phyloP scores from a whole-genome alignment of 2,329 filamentous ascomycete genomes.

The Aspergillus oerlinghausenensis region DNA sequence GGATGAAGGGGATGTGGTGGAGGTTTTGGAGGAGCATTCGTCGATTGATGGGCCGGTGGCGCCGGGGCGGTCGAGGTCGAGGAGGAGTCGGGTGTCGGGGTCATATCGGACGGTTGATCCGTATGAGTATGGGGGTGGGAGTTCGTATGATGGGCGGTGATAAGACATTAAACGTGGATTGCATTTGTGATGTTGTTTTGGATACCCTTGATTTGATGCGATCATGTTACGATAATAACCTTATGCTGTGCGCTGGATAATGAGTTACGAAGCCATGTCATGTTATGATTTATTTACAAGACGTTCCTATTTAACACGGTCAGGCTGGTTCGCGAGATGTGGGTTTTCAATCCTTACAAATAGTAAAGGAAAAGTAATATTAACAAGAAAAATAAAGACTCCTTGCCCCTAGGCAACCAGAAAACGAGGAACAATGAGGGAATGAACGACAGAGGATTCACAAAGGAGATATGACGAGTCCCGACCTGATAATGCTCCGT shows the following conservation, averaged over 20 bases:
- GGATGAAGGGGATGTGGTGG: slow-evolving; percentile 46
- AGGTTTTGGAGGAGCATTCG: slow-evolving; percentile 55
- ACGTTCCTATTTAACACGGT: too few species aligned
- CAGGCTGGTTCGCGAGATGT: not conserved
- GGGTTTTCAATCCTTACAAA: not conserved
- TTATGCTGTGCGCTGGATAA: not conserved
- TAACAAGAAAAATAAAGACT: not conserved
- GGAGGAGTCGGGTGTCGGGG: slow-evolving; percentile 35
- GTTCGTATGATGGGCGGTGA: slow-evolving; percentile 3
- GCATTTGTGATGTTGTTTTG: not conserved
- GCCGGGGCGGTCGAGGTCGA: slow-evolving; percentile 29
- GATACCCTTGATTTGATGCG: not conserved
- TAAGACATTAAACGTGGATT: not conserved
- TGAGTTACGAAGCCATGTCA: not conserved
- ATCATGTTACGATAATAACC: not conserved
- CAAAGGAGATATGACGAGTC: not conserved
- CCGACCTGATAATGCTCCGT: not conserved
- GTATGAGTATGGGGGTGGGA: slow-evolving; percentile 34
- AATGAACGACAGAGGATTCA: not conserved
- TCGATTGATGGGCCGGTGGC: slow-evolving; percentile 19
- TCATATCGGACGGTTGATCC: slow-evolving; percentile 50
- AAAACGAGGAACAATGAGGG: not conserved
- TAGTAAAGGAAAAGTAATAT: not conserved
- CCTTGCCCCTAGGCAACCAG: not conserved
- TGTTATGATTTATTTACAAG: not conserved